phyloP scores from a whole-genome alignment of 306 rosid genomes.

The Quercus gilva region DNA sequence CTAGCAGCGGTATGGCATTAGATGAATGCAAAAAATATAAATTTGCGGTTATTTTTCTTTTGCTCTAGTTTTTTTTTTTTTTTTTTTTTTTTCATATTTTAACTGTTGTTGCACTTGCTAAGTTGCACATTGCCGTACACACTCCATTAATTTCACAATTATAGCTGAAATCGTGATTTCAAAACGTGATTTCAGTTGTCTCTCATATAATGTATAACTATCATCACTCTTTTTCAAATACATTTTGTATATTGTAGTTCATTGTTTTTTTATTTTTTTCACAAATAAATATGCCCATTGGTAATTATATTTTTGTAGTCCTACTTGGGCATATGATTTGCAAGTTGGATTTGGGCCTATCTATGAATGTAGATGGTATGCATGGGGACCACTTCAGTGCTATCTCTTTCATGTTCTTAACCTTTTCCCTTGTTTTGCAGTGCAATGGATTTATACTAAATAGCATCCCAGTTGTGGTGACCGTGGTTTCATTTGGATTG shows the following conservation, averaged over 20 bases:
- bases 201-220: no score
- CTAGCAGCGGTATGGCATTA: constrained; percentile 75
- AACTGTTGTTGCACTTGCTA: no score
- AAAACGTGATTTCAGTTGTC: no score
- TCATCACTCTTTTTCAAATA: background rate
- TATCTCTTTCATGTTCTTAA: constrained; percentile 13
- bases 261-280: background rate
- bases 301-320: background rate
- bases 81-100: no score
- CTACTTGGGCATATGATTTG: background rate
- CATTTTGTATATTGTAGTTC: background rate
- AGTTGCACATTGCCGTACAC: no score
- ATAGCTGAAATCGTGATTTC: no score
- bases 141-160: no score
- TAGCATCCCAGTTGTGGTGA: constrained; percentile 87
- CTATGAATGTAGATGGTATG: constrained; percentile 6
- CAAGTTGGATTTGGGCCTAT: background rate
- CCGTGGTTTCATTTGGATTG: constrained; percentile 93
- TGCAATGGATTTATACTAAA: constrained; percentile 72
- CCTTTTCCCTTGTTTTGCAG: constrained; percentile 57
- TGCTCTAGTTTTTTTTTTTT: no score
- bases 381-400: constrained; percentile 3
- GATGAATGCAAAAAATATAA: background rate
- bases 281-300: background rate
- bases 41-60: background rate